These are phyloP conservation scores for Mallotus nudiflorus DNA, from an alignment of 345 rosid genomes.

Conservation along the genomic window DNA sequence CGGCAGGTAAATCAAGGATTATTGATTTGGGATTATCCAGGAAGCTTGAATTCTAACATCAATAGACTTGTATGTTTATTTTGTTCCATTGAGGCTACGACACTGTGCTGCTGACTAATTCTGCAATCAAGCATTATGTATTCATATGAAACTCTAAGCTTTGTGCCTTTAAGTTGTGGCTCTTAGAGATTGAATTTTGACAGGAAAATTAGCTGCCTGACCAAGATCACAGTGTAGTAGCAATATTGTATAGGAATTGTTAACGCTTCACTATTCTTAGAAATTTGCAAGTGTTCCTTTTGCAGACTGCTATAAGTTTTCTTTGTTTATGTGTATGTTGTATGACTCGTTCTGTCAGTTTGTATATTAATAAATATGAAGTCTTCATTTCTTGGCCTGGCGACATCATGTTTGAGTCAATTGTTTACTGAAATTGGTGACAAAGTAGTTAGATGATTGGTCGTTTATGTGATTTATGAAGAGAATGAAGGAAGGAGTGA, in stretches of 20 bases:
- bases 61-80: slow-evolving; percentile 7
- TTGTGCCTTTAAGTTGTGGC: slow-evolving; percentile 17
- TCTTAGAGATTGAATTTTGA: slow-evolving; percentile 1
- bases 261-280: slow-evolving; percentile 4
- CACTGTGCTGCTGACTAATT: slow-evolving; percentile 15
- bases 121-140: slow-evolving; percentile 5
- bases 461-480: not conserved
- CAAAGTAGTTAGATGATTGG: not conserved
- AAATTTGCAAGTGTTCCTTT: slow-evolving; percentile 19
- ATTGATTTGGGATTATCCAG: slow-evolving; percentile 48
- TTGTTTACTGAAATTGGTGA: not conserved
- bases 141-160: slow-evolving; percentile 14
- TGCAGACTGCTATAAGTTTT: not conserved
- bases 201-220: slow-evolving; percentile 1
- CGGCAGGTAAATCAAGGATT: slow-evolving; percentile 35
- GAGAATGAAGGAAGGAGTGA: not conserved
- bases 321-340: not conserved
- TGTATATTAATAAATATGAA: not conserved
- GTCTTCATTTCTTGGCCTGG: not conserved
- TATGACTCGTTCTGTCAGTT: not conserved
- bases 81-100: slow-evolving; percentile 12
- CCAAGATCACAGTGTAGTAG: slow-evolving; percentile 16
- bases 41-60: slow-evolving; percentile 54
- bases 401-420: not conserved
- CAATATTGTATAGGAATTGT: slow-evolving; percentile 31